These are phyloP conservation scores for Globisporangium solare DNA, from an alignment of 352 stramenopile genomes.

Conservation along the genomic window DNA sequence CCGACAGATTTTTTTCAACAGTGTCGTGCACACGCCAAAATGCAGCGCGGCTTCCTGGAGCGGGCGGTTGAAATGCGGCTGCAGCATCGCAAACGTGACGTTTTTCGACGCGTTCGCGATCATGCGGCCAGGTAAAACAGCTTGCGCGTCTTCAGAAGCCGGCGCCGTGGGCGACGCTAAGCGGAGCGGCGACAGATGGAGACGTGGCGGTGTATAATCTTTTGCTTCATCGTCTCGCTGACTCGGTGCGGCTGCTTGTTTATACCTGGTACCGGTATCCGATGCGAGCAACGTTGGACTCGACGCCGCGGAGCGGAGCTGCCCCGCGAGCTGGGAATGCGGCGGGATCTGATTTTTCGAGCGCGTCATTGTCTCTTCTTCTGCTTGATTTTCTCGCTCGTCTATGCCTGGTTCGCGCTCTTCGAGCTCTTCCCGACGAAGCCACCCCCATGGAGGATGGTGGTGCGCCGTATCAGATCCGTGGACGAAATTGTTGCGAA, in stretches of 20 bases:
- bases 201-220: neutral
- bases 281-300: neutral
- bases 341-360: neutral
- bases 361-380: conserved; percentile 5
- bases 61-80: conserved; percentile 51
- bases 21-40: conserved; percentile 60
- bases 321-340: neutral
- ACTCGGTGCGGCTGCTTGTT: neutral
- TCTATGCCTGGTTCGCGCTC: neutral
- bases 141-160: neutral
- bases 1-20: conserved; percentile 69
- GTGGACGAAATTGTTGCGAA: neutral
- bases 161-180: neutral
- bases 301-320: neutral
- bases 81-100: conserved; percentile 53
- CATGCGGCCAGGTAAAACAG: conserved; percentile 15
- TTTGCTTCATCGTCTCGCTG: neutral
- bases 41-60: conserved; percentile 43
- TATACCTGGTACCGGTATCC: neutral
- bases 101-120: conserved; percentile 44
- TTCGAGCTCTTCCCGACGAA: conserved; percentile 1
- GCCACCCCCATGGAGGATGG: neutral
- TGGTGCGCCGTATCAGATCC: neutral
- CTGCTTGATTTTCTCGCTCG: neutral
- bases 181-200: neutral